phyloP scores from a whole-genome alignment of 2,329 filamentous ascomycete species.

The Botrytis tulipae region DNA sequence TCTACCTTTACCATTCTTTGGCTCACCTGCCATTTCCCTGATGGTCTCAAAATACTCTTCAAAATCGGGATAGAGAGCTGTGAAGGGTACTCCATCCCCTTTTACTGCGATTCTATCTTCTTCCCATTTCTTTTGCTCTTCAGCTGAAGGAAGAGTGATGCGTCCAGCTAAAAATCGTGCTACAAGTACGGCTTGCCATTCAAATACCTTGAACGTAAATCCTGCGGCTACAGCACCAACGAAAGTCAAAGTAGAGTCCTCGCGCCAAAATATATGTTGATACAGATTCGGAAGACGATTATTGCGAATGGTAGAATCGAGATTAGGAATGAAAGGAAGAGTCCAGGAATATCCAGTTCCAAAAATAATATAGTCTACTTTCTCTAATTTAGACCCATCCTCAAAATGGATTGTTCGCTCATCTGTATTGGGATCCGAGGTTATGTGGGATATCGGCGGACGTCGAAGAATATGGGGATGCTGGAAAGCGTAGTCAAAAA shows the following conservation, averaged over 20 bases:
- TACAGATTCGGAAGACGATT: conserved; percentile 57
- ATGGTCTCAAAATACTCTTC: conserved; percentile 62
- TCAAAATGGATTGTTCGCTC: conserved; percentile 52
- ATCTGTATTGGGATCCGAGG: conserved; percentile 30
- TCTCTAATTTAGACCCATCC: conserved; percentile 51
- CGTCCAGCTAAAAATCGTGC: conserved; percentile 58
- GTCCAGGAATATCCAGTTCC: conserved; percentile 67
- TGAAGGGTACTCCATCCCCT: conserved; percentile 58
- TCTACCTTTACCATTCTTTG: conserved; percentile 45
- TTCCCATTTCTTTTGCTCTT: conserved; percentile 57
- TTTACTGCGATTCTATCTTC: conserved; percentile 49
- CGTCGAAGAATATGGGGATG: conserved; percentile 52
- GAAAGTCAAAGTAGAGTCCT: conserved; percentile 56
- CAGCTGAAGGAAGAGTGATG: conserved; percentile 47
- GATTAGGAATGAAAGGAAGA: conserved; percentile 56
- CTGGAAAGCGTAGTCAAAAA: conserved; percentile 58
- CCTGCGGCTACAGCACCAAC: conserved; percentile 57
- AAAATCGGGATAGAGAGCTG: conserved; percentile 59
- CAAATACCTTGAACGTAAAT: conserved; percentile 66
- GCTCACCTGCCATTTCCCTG: conserved; percentile 49
- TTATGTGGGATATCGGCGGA: conserved; percentile 50
- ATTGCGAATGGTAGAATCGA: conserved; percentile 47
- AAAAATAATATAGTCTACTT: conserved; percentile 63
- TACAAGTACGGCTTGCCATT: conserved; percentile 64
- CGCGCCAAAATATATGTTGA: conserved; percentile 55